phyloP scores from a whole-genome alignment of 148 eudicot genomes.

The Silene uniflora region DNA sequence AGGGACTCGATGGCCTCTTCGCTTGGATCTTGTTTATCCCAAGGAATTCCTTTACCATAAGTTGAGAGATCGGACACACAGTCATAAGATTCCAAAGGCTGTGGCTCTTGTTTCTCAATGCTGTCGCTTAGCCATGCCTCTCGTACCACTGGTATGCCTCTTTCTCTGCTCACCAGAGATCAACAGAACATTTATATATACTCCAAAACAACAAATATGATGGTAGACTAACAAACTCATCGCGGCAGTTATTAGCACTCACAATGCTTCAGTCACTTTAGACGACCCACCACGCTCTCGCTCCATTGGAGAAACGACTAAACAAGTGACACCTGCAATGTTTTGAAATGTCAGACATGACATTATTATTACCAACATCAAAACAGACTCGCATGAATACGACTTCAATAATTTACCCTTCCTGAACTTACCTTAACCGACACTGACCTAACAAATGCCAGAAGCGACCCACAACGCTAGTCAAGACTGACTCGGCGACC shows the following conservation, averaged over 20 bases:
- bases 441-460: too few relatives aligned
- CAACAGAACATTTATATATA: neutral
- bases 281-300: slow-evolving; percentile 78
- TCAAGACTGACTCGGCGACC: too few relatives aligned
- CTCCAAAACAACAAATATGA: neutral
- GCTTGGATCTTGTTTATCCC: slow-evolving; percentile 56
- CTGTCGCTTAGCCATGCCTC: slow-evolving; percentile 79
- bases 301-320: slow-evolving; percentile 61
- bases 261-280: slow-evolving; percentile 78
- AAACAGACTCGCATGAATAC: too few relatives aligned
- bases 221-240: neutral
- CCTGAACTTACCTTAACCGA: too few relatives aligned
- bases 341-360: neutral
- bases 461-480: too few relatives aligned
- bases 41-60: slow-evolving; percentile 58
- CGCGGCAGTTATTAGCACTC: slow-evolving; percentile 15
- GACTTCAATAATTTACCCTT: too few relatives aligned
- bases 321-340: slow-evolving; percentile 55
- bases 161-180: slow-evolving; percentile 38
- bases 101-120: slow-evolving; percentile 58
- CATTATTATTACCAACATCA: neutral
- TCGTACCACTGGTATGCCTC: slow-evolving; percentile 57
- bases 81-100: slow-evolving; percentile 64
- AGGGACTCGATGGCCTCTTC: slow-evolving; percentile 66
- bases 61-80: slow-evolving; percentile 52